Evolutionary conservation across 2,329 filamentous ascomycete species (phyloP).

Genomic region (Plectosphaerella plurivora): DNA sequence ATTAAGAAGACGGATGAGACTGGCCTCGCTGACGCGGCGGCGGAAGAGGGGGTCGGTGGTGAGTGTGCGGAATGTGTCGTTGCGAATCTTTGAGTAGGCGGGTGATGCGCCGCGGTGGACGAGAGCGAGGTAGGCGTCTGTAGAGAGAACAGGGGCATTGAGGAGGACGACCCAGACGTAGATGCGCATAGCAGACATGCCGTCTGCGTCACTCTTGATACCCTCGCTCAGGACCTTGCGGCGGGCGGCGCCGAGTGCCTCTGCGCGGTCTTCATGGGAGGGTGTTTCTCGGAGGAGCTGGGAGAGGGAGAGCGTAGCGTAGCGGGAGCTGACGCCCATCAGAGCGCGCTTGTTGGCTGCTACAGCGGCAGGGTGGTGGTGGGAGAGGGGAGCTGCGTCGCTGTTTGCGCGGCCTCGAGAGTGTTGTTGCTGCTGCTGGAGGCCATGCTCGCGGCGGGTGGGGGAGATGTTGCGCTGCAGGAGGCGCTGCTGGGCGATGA

Average conservation of each 20-base stretch:
- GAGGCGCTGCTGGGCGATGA: constrained; percentile 60
- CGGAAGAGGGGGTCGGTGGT: constrained; percentile 97
- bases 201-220: constrained; percentile 72
- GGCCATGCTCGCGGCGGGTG: constrained; percentile 25
- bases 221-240: constrained; percentile 72
- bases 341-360: constrained; percentile 27
- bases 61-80: constrained; percentile 95
- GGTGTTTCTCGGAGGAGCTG: constrained; percentile 77
- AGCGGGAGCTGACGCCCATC: constrained; percentile 34
- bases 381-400: constrained; percentile 50
- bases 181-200: constrained; percentile 88
- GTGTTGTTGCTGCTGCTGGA: constrained; percentile 29
- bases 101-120: constrained; percentile 92
- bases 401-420: constrained; percentile 65
- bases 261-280: constrained; percentile 61
- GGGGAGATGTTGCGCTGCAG: constrained; percentile 28
- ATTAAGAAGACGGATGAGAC: constrained; percentile 88
- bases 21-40: constrained; percentile 90
- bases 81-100: constrained; percentile 94
- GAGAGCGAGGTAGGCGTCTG: constrained; percentile 83
- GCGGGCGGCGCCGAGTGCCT: constrained; percentile 65
- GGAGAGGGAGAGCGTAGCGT: constrained; percentile 60
- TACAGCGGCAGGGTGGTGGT: constrained; percentile 28
- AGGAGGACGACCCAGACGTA: constrained; percentile 96
- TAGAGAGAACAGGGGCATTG: constrained; percentile 77